phyloP scores from a whole-genome alignment of 352 stramenopile species.

The Globisporangium paddicum region DNA sequence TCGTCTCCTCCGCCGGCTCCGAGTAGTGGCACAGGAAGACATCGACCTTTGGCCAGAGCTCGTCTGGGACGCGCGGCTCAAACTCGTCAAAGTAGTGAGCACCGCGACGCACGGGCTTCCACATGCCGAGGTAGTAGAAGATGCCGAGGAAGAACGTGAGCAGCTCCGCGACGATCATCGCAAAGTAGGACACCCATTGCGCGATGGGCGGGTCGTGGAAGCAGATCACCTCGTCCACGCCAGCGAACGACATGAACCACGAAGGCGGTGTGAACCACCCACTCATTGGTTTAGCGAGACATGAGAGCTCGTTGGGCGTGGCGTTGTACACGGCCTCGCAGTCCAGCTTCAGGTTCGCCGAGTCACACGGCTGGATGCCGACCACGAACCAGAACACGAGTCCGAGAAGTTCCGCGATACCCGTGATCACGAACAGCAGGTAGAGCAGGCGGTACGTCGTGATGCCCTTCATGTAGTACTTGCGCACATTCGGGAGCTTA shows the following conservation, averaged over 20 bases:
- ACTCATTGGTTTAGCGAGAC: no score
- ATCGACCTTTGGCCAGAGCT: conserved; percentile 84
- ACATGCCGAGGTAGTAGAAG: conserved; percentile 89
- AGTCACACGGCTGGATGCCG: conserved; percentile 69
- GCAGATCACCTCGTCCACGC: conserved; percentile 71
- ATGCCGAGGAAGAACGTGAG: conserved; percentile 63
- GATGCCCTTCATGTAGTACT: conserved; percentile 88
- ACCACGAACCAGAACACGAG: conserved; percentile 84
- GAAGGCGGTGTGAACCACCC: conserved; percentile 59
- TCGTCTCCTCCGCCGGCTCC: conserved; percentile 80
- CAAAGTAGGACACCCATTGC: conserved; percentile 83
- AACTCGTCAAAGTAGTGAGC: conserved; percentile 89
- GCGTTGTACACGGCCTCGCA: conserved; percentile 68
- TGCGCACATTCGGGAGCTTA: conserved; percentile 83
- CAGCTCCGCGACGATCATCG: conserved; percentile 57
- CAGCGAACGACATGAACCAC: conserved; percentile 72
- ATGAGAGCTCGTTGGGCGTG: no score
- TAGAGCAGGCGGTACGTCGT: conserved; percentile 73
- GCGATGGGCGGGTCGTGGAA: conserved; percentile 71
- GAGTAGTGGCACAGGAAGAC: conserved; percentile 82
- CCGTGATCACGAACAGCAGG: conserved; percentile 69
- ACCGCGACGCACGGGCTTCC: conserved; percentile 82
- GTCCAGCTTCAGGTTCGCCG: conserved; percentile 36
- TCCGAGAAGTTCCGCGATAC: conserved; percentile 63
- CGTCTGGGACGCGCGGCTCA: conserved; percentile 70